phyloP scores from a whole-genome alignment of 345 rosid genomes.

The Populus simonii region DNA sequence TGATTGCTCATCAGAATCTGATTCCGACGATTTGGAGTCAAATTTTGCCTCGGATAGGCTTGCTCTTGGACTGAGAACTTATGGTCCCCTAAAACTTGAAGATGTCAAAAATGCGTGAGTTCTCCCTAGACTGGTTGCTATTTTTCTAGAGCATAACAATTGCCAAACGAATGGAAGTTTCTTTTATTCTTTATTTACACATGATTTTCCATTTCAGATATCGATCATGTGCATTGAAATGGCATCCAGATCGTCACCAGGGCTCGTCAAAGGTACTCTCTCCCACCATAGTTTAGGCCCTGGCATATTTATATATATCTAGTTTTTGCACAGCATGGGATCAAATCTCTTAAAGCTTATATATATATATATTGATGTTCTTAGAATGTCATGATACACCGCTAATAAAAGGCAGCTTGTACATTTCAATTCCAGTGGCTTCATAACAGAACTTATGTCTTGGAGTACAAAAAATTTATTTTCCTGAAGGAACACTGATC shows the following conservation, averaged over 20 bases:
- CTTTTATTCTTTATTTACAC: neutral
- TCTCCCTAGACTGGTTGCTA: neutral
- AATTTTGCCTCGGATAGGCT: conserved; percentile 57
- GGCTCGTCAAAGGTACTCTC: conserved; percentile 69
- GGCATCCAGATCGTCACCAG: conserved; percentile 95
- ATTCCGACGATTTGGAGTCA: conserved; percentile 42
- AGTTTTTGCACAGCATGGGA: neutral
- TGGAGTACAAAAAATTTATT: too few relatives aligned
- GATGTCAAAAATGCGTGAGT: conserved; percentile 88
- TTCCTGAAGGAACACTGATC: neutral
- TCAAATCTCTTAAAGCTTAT: neutral
- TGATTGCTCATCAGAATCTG: conserved; percentile 43
- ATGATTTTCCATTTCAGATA: conserved; percentile 45
- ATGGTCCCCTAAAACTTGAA: conserved; percentile 70
- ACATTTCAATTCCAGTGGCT: neutral
- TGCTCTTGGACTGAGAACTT: conserved; percentile 71
- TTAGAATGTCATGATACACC: neutral
- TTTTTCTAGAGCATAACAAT: neutral
- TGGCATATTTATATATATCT: neutral
- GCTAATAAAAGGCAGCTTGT: neutral
- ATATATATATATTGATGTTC: too few relatives aligned
- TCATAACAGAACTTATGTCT: neutral
- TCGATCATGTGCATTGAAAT: conserved; percentile 77
- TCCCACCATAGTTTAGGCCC: neutral
- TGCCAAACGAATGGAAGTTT: neutral